Percentiles rank a stretch among this genome's conserved stretches.
Conservation (phyloP, 768 basidiomycete species). For the Auriculariales sp. region DNA sequence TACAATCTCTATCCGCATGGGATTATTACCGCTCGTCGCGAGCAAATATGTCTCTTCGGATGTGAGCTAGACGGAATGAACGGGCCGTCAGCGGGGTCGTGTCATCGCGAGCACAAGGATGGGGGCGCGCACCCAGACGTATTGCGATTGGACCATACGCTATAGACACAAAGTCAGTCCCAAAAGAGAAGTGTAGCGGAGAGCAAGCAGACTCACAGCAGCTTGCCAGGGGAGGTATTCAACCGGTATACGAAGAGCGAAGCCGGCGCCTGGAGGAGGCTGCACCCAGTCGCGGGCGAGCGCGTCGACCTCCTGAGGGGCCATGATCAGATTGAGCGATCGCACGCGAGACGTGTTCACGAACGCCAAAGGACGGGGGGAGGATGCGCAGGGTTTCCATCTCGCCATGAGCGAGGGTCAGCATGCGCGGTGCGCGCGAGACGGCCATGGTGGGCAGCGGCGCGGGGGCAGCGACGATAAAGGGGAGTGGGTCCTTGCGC, state of each 20-base stretch:
- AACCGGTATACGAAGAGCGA: slow-evolving; percentile 69
- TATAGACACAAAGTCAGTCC: slow-evolving; percentile 1
- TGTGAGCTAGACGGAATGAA: slow-evolving; percentile 36
- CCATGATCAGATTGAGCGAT: neutral
- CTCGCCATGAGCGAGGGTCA: slow-evolving; percentile 70
- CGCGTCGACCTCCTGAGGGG: slow-evolving; percentile 56
- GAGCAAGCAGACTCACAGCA: slow-evolving; percentile 35
- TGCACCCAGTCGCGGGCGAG: slow-evolving; percentile 77
- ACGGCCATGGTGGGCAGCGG: slow-evolving; percentile 43
- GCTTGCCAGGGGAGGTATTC: slow-evolving; percentile 78
- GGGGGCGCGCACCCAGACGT: slow-evolving; percentile 53
- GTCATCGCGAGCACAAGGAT: slow-evolving; percentile 4
- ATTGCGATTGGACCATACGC: slow-evolving; percentile 49
- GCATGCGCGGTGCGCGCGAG: slow-evolving; percentile 47
- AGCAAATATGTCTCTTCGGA: slow-evolving; percentile 83
- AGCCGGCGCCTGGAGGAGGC: slow-evolving; percentile 64
- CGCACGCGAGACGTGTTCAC: slow-evolving; percentile 12
- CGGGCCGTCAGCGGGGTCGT: slow-evolving; percentile 8
- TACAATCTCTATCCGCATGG: slow-evolving; percentile 74
- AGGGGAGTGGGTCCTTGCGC: no score
- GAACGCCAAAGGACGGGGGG: slow-evolving; percentile 49
- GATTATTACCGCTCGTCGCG: slow-evolving; percentile 69
- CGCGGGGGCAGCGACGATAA: neutral
- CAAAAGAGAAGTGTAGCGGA: neutral
- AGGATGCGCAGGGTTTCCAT: slow-evolving; percentile 79